Evolutionary conservation across 2,329 filamentous ascomycete species (phyloP).

Genomic region (Colletotrichum higginsianum): DNA sequence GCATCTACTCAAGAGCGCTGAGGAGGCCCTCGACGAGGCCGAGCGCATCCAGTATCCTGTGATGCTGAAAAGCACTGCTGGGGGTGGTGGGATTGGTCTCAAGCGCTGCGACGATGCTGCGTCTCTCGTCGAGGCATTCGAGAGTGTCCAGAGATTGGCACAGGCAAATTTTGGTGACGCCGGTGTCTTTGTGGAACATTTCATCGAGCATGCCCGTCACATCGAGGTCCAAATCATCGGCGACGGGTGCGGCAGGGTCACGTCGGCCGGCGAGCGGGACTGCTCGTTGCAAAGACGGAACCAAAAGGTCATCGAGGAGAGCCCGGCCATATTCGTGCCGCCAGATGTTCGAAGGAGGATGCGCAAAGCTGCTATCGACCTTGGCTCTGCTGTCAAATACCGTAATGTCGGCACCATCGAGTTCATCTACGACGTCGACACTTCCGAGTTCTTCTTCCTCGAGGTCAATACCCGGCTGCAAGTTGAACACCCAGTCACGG

Average conservation of each 20-base stretch:
- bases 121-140: conserved; percentile 51
- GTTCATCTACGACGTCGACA: conserved; percentile 59
- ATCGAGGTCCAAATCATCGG: conserved; percentile 67
- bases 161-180: conserved; percentile 59
- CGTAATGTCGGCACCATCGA: conserved; percentile 61
- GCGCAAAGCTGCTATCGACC: conserved; percentile 52
- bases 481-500: conserved; percentile 63
- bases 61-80: conserved; percentile 64
- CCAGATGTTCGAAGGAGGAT: conserved; percentile 52
- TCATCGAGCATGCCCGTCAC: conserved; percentile 58
- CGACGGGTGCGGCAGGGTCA: conserved; percentile 57
- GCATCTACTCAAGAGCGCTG: conserved; percentile 46
- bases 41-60: conserved; percentile 55
- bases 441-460: conserved; percentile 59
- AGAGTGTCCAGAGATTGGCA: conserved; percentile 56
- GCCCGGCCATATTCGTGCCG: conserved; percentile 54
- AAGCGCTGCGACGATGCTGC: conserved; percentile 52
- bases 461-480: conserved; percentile 66
- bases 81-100: conserved; percentile 63
- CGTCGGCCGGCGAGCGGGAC: conserved; percentile 62
- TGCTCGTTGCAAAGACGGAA: conserved; percentile 66
- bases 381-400: conserved; percentile 56
- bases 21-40: conserved; percentile 49
- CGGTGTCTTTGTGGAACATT: conserved; percentile 60
- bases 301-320: conserved; percentile 68